Percentiles rank a stretch among this genome's conserved stretches.
These are phyloP conservation scores for Vigna reflexopilosa DNA, from an alignment of 306 rosid species.

Conservation along the genomic window DNA sequence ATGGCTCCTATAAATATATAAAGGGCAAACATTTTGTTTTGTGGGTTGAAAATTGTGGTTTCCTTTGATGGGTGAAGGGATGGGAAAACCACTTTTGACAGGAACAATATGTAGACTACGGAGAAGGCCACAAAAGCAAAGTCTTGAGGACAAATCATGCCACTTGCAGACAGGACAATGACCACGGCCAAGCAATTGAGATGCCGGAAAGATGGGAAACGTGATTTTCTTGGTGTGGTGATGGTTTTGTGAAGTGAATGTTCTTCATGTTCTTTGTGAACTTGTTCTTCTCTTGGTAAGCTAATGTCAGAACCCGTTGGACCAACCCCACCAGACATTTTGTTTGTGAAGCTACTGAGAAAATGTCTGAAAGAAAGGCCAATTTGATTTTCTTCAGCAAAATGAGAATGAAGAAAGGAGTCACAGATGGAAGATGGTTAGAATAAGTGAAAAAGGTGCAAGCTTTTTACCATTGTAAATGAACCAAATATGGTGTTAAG, in stretches of 20 bases:
- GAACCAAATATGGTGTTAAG: background rate
- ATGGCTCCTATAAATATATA: conserved; percentile 63
- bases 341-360: conserved; percentile 14
- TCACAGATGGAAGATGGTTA: background rate
- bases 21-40: conserved; percentile 60
- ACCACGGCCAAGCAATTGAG: conserved; percentile 68
- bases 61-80: conserved; percentile 45
- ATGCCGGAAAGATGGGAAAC: conserved; percentile 66
- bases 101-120: conserved; percentile 62
- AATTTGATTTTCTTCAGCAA: background rate
- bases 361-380: no score
- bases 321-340: conserved; percentile 93
- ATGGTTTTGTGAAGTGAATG: background rate
- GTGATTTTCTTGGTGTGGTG: conserved; percentile 35
- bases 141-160: conserved; percentile 77
- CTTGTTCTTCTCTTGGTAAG: conserved; percentile 64
- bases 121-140: conserved; percentile 69
- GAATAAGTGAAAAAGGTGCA: background rate
- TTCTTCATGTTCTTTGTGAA: conserved; percentile 56
- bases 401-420: conserved; percentile 9
- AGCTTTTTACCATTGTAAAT: conserved; percentile 1
- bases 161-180: conserved; percentile 73
- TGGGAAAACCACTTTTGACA: conserved; percentile 79
- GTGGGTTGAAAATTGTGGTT: conserved; percentile 52
- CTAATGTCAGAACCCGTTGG: conserved; percentile 65